phyloP scores from a whole-genome alignment of 805 yeast genomes.

The Metschnikowia amazonensis region DNA sequence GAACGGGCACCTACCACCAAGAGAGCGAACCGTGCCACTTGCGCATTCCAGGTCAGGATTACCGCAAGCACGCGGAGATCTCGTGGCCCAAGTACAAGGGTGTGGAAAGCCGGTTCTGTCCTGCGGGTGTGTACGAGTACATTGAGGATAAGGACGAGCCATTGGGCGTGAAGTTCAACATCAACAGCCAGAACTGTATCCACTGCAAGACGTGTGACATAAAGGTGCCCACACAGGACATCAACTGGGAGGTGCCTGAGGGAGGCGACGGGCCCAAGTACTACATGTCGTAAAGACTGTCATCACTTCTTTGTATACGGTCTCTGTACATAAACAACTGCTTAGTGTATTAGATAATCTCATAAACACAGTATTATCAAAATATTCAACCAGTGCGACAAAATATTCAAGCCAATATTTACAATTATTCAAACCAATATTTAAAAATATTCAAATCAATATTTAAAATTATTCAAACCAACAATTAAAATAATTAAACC shows the following conservation, averaged over 20 bases:
- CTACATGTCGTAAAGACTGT: conserved; percentile 51
- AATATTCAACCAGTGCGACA: too few species aligned
- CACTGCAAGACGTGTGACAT: conserved; percentile 99
- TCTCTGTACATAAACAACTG: too few species aligned
- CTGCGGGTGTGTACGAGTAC: conserved; percentile 98
- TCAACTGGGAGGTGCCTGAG: conserved; percentile 96
- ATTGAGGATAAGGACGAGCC: conserved; percentile 57
- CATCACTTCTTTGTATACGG: too few species aligned
- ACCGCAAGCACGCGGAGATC: conserved; percentile 59
- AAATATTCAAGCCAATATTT: too few species aligned
- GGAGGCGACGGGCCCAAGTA: conserved; percentile 99
- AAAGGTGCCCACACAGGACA: conserved; percentile 92
- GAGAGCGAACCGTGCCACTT: conserved; percentile 92
- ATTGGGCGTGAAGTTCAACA: conserved; percentile 78
- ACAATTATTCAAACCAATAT: too few species aligned
- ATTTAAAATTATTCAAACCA: too few species aligned
- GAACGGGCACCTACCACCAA: conserved; percentile 95
- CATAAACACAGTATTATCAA: too few species aligned
- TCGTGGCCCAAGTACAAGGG: conserved; percentile 81
- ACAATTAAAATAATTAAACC: too few species aligned
- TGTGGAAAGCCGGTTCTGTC: conserved; percentile 88
- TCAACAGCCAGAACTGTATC: conserved; percentile 94
- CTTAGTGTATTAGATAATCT: too few species aligned
- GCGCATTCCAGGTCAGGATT: conserved; percentile 57
- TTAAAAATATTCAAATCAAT: too few species aligned